Evolutionary conservation across 495 filamentous ascomycete genomes (phyloP).

Genomic region (Penicillium psychrofluorescens): DNA sequence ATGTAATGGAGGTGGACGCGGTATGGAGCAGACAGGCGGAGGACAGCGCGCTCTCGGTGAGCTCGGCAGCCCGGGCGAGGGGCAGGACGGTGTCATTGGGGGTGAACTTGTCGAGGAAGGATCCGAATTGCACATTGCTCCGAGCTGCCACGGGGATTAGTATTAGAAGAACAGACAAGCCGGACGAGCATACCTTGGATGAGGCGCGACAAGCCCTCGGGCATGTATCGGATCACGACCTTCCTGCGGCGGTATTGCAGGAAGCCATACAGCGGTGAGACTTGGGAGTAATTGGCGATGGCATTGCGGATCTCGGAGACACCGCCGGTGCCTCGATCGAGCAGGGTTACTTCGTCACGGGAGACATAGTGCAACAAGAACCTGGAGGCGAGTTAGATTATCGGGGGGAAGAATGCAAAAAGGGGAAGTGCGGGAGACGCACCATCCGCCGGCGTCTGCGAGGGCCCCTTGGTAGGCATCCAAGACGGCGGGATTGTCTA

Average conservation of each 20-base stretch:
- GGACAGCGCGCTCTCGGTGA: constrained; percentile 81
- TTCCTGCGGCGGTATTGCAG: constrained; percentile 83
- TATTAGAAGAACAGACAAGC: not conserved
- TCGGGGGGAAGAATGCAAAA: not conserved
- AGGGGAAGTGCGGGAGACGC: constrained; percentile 29
- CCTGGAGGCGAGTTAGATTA: constrained; percentile 44
- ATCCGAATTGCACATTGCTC: constrained; percentile 87
- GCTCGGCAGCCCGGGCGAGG: constrained; percentile 63
- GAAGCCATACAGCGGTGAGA: constrained; percentile 86
- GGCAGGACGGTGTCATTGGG: constrained; percentile 80
- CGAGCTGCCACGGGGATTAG: constrained; percentile 52
- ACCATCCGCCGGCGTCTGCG: constrained; percentile 92
- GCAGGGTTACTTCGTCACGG: constrained; percentile 79
- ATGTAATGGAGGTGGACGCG: constrained; percentile 78
- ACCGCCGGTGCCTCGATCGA: constrained; percentile 72
- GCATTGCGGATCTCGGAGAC: constrained; percentile 74
- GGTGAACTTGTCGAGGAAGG: constrained; percentile 75
- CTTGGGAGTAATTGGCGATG: constrained; percentile 71
- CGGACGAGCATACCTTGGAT: constrained; percentile 64
- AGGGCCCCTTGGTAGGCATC: constrained; percentile 78
- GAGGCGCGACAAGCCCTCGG: constrained; percentile 81
- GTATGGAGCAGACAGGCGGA: constrained; percentile 86
- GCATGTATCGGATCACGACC: constrained; percentile 86
- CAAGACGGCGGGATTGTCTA: constrained; percentile 73
- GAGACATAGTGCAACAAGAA: constrained; percentile 88